phyloP scores from a whole-genome alignment of 2,329 filamentous ascomycete genomes.

The Alternaria sp. region DNA sequence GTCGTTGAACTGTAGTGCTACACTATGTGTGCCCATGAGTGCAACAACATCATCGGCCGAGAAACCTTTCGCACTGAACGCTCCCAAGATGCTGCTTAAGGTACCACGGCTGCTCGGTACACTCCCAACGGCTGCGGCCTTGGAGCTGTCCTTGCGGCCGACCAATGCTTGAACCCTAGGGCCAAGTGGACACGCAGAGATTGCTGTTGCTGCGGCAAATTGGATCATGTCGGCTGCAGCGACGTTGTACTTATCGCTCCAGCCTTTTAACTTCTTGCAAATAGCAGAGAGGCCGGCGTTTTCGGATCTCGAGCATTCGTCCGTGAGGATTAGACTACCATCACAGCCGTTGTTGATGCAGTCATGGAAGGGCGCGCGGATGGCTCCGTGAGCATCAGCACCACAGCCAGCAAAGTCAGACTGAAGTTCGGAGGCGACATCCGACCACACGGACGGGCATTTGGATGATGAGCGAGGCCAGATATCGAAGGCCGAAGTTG shows the following conservation, averaged over 20 bases:
- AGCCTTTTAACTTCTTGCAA: conserved; percentile 47
- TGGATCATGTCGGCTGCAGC: conserved; percentile 41
- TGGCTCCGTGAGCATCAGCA: conserved; percentile 30
- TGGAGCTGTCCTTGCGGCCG: conserved; percentile 31
- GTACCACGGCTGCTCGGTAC: conserved; percentile 29
- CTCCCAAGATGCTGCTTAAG: conserved; percentile 25
- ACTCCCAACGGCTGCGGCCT: conserved; percentile 21
- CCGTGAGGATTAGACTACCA: conserved; percentile 35
- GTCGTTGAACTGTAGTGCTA: conserved; percentile 37
- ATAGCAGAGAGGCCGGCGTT: conserved; percentile 57
- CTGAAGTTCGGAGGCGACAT: conserved; percentile 26
- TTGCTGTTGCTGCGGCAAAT: conserved; percentile 36
- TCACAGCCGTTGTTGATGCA: conserved; percentile 42
- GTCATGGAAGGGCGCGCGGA: conserved; percentile 40
- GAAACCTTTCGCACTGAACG: conserved; percentile 43
- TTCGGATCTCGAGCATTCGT: conserved; percentile 43
- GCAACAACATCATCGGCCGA: conserved; percentile 43
- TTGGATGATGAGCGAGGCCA: conserved; percentile 18
- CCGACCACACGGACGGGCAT: conserved; percentile 34
- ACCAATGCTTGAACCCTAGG: conserved; percentile 32
- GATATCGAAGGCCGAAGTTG: conserved; percentile 1
- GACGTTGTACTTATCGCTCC: conserved; percentile 52
- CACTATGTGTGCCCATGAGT: conserved; percentile 45
- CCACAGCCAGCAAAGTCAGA: conserved; percentile 29
- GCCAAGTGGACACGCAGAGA: conserved; percentile 34